These are phyloP conservation scores for Tilletia horrida DNA, from an alignment of 1,284 basidiomycete species.

Conservation along the genomic window DNA sequence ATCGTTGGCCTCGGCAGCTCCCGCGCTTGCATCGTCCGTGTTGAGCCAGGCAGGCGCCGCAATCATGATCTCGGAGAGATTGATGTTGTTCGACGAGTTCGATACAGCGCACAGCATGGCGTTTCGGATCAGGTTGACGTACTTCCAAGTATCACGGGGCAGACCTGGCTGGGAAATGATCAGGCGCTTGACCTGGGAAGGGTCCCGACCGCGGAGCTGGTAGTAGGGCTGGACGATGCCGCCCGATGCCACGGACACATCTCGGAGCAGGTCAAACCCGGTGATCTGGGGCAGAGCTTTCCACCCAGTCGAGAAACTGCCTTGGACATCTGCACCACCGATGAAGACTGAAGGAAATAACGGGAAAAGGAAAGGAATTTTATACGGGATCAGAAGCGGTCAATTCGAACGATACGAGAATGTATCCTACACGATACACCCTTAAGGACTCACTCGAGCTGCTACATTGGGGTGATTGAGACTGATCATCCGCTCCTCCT, in stretches of 20 bases:
- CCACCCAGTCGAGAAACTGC: constrained; percentile 39
- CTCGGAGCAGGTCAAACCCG: constrained; percentile 45
- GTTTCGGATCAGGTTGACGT: constrained; percentile 43
- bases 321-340: constrained; percentile 39
- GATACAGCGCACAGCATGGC: constrained; percentile 35
- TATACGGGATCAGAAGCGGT: no score
- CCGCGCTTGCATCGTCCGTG: constrained; percentile 32
- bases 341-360: constrained; percentile 42
- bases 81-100: constrained; percentile 33
- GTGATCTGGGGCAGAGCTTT: constrained; percentile 41
- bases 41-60: constrained; percentile 40
- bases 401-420: no score
- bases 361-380: no score
- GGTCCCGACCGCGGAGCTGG: constrained; percentile 28
- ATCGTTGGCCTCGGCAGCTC: constrained; percentile 25
- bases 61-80: constrained; percentile 41
- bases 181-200: constrained; percentile 37
- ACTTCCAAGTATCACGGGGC: constrained; percentile 47
- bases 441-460: no score
- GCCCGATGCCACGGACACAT: constrained; percentile 29
- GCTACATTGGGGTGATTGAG: constrained; percentile 34
- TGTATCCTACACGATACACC: no score
- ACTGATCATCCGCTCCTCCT: constrained; percentile 42
- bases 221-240: constrained; percentile 40
- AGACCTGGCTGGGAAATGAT: constrained; percentile 40